These are phyloP conservation scores for Leccinum uliginosum DNA, from an alignment of 768 basidiomycete species.

Conservation along the genomic window DNA sequence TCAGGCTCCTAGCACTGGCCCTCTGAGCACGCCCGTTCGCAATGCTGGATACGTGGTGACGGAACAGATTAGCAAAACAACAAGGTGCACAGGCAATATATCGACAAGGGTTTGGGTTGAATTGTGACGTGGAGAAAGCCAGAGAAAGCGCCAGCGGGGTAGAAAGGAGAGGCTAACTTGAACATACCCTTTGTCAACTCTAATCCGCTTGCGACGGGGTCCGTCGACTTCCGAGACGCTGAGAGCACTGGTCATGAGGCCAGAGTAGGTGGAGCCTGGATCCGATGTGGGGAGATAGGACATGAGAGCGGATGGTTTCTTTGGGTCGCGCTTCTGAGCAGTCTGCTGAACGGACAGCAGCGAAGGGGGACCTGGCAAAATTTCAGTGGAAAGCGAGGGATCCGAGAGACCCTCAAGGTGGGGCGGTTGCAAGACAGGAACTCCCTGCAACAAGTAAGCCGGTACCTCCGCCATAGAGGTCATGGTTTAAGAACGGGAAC, in stretches of 20 bases:
- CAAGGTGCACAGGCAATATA: constrained; percentile 9
- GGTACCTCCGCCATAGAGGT: constrained; percentile 67
- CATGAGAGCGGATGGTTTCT: constrained; percentile 61
- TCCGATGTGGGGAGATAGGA: constrained; percentile 83
- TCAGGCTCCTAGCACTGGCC: constrained; percentile 63
- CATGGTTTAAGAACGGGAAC: constrained; percentile 43
- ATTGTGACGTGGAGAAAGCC: constrained; percentile 20
- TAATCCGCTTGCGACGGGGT: constrained; percentile 65
- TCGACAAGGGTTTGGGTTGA: constrained; percentile 29
- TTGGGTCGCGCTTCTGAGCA: constrained; percentile 73
- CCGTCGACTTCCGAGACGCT: constrained; percentile 56
- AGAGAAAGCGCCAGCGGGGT: constrained; percentile 19
- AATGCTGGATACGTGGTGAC: constrained; percentile 36
- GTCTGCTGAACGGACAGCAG: constrained; percentile 66
- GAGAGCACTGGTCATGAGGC: constrained; percentile 63
- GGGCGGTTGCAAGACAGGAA: constrained; percentile 68
- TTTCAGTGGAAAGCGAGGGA: constrained; percentile 79
- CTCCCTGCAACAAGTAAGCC: constrained; percentile 68
- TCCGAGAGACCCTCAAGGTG: constrained; percentile 72
- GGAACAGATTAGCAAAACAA: constrained; percentile 8
- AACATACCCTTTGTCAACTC: constrained; percentile 70
- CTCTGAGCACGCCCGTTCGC: constrained; percentile 67
- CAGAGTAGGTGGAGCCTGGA: constrained; percentile 86
- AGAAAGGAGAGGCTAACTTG: constrained; percentile 25
- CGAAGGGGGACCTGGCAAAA: constrained; percentile 84